Percentiles rank a stretch among this genome's conserved stretches.
Conservation (phyloP, 306 rosid genomes). For the Vigna radiata region DNA sequence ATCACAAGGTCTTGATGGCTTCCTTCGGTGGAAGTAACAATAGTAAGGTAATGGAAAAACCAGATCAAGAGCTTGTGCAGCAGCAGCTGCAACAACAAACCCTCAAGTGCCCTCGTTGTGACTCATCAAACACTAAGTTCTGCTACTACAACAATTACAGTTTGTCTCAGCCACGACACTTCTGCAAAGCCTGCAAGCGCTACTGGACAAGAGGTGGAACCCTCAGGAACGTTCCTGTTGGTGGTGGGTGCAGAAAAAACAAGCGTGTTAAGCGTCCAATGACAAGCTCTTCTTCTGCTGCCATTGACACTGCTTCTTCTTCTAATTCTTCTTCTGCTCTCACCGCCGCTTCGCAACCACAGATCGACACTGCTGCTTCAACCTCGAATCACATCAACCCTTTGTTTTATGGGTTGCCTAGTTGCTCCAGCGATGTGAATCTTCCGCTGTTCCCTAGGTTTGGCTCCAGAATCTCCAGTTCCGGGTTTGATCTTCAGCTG, state of each 20-base stretch:
- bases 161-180: constrained; percentile 93
- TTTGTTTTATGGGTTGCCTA: constrained; percentile 62
- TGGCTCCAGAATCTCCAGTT: constrained; percentile 45
- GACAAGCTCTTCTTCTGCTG: constrained; percentile 15
- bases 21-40: constrained; percentile 42
- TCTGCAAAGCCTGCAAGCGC: constrained; percentile 97
- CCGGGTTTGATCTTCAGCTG: constrained; percentile 62
- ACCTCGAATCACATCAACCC: constrained; percentile 52
- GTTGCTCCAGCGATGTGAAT: constrained; percentile 56
- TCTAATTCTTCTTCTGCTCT: constrained; percentile 37
- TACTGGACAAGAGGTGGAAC: constrained; percentile 99
- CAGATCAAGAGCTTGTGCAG: constrained; percentile 53
- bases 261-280: constrained; percentile 75
- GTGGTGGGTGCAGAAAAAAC: constrained; percentile 90
- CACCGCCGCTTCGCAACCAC: constrained; percentile 50
- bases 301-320: constrained; percentile 51
- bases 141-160: constrained; percentile 98
- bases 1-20: constrained; percentile 58
- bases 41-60: constrained; percentile 60
- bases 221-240: constrained; percentile 89
- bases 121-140: constrained; percentile 91
- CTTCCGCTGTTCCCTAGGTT: constrained; percentile 55
- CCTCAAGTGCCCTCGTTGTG: constrained; percentile 91
- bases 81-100: constrained; percentile 41
- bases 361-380: constrained; percentile 52